Evolutionary conservation across 2,329 filamentous ascomycete species (phyloP).

Genomic region (Stemphylium vesicarium): DNA sequence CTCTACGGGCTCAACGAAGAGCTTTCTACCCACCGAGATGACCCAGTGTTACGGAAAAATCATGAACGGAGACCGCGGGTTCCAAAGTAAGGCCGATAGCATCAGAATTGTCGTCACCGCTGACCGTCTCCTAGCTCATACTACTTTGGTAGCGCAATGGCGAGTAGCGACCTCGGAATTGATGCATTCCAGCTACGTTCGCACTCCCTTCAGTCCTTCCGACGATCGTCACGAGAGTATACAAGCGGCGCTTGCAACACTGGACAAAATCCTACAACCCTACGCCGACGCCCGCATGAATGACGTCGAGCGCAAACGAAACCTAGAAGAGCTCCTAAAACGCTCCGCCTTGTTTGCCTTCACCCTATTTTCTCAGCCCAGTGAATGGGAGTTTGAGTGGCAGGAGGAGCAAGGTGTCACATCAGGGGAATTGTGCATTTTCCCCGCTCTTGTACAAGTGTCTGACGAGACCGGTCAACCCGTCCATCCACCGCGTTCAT

Average conservation of each 20-base stretch:
- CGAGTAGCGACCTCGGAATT: constrained; percentile 40
- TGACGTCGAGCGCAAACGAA: constrained; percentile 34
- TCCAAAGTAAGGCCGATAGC: constrained; percentile 20
- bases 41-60: constrained; percentile 30
- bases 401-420: constrained; percentile 27
- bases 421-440: constrained; percentile 42
- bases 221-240: constrained; percentile 38
- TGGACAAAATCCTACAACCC: constrained; percentile 38
- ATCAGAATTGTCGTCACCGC: neutral
- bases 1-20: constrained; percentile 17
- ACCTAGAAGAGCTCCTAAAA: constrained; percentile 46
- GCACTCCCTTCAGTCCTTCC: constrained; percentile 29
- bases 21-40: constrained; percentile 39
- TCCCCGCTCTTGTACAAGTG: constrained; percentile 44
- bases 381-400: constrained; percentile 45
- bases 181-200: constrained; percentile 33
- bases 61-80: constrained; percentile 1
- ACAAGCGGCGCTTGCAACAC: constrained; percentile 18
- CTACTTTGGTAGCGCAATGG: constrained; percentile 36
- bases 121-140: constrained; percentile 15
- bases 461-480: constrained; percentile 37
- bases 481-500: constrained; percentile 35
- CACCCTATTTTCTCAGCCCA: constrained; percentile 46
- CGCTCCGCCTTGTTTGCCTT: constrained; percentile 44
- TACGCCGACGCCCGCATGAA: constrained; percentile 37